Evolutionary conservation across 1,139 yeast species (phyloP).

Genomic region (Kodamaea alishanica): DNA sequence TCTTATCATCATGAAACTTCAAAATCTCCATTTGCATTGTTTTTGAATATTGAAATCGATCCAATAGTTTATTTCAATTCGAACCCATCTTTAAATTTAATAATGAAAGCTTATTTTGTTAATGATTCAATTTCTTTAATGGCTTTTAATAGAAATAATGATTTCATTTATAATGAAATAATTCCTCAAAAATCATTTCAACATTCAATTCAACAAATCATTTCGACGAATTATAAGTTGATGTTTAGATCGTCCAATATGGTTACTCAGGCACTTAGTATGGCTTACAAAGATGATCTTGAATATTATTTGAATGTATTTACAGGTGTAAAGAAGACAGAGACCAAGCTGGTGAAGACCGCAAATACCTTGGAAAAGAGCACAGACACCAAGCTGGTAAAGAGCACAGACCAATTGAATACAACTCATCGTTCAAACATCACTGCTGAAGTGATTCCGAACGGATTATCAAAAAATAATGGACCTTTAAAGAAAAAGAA

Average conservation of each 20-base stretch:
- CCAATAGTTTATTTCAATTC: slow-evolving; percentile 23
- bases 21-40: slow-evolving; percentile 60
- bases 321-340: slow-evolving; percentile 3
- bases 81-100: slow-evolving; percentile 23
- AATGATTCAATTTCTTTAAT: slow-evolving; percentile 27
- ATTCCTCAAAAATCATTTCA: slow-evolving; percentile 22
- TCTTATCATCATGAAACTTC: slow-evolving; percentile 58
- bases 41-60: slow-evolving; percentile 48
- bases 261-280: slow-evolving; percentile 22
- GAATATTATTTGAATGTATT: slow-evolving; percentile 18
- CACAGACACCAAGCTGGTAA: too few species aligned
- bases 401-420: too few species aligned
- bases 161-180: slow-evolving; percentile 24
- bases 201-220: slow-evolving; percentile 19
- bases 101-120: slow-evolving; percentile 28
- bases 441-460: too few species aligned
- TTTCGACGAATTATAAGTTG: slow-evolving; percentile 20
- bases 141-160: slow-evolving; percentile 25
- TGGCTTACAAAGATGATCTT: slow-evolving; percentile 23
- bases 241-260: slow-evolving; percentile 22
- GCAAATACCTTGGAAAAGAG: neutral
- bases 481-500: slow-evolving; percentile 10
- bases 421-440: too few species aligned
- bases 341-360: neutral
- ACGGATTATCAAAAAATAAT: too few species aligned